Conservation (phyloP, 805 yeast species). For the Candida oleophila region DNA sequence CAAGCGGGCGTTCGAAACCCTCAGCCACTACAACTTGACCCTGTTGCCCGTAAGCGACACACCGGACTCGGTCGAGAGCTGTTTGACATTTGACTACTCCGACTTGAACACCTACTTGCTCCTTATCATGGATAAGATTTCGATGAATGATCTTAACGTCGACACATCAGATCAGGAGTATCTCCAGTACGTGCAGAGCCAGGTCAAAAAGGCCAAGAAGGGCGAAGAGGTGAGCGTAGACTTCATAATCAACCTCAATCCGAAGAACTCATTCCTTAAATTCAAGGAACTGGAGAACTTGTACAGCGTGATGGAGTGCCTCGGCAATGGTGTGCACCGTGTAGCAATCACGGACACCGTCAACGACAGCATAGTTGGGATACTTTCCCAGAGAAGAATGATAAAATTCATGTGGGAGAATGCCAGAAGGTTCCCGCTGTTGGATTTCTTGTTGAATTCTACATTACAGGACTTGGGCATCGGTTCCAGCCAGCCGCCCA, state of each 20-base stretch:
- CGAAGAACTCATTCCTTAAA: conserved; percentile 85
- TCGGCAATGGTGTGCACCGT: conserved; percentile 96
- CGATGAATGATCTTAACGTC: conserved; percentile 32
- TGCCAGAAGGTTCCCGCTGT: conserved; percentile 77
- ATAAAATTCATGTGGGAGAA: conserved; percentile 89
- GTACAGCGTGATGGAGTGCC: conserved; percentile 73
- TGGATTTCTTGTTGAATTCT: conserved; percentile 71
- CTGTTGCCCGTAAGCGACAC: conserved; percentile 72
- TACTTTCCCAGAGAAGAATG: conserved; percentile 86
- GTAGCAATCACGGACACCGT: conserved; percentile 67
- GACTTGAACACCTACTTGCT: conserved; percentile 86
- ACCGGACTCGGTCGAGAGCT: conserved; percentile 54
- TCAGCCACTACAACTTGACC: conserved; percentile 71
- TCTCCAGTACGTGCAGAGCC: conserved; percentile 39
- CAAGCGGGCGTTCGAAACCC: conserved; percentile 82
- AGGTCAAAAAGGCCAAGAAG: conserved; percentile 64
- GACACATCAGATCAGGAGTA: conserved; percentile 24
- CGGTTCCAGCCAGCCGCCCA: conserved; percentile 62
- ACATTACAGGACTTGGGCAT: conserved; percentile 72
- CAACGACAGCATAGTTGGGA: conserved; percentile 65
- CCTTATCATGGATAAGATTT: conserved; percentile 74
- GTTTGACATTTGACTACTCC: conserved; percentile 86
- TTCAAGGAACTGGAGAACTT: conserved; percentile 67
- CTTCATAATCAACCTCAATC: conserved; percentile 79
- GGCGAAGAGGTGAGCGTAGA: conserved; percentile 92